Percentiles rank a stretch among this genome's conserved stretches.
Evolutionary conservation across 2,329 filamentous ascomycete species (phyloP).

Genomic region (Diaporthe aspalathi): DNA sequence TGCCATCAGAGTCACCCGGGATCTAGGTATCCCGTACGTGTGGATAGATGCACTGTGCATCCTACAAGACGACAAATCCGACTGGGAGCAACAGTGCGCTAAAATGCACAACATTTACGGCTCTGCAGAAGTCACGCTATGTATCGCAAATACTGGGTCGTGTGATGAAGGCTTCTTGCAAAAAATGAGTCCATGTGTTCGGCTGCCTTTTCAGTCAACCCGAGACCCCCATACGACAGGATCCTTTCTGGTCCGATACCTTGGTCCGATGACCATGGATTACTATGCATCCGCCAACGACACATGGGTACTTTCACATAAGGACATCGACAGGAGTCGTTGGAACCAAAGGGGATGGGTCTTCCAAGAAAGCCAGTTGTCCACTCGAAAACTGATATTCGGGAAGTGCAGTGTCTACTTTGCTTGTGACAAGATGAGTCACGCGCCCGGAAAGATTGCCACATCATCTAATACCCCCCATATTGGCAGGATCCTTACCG

Average conservation of each 20-base stretch:
- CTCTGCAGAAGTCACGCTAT: not conserved
- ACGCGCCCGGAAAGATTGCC: not conserved
- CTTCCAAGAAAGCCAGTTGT: not conserved
- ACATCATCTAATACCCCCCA: not conserved
- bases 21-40: not conserved
- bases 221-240: not conserved
- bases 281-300: not conserved
- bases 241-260: not conserved
- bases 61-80: not conserved
- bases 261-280: too few relatives aligned
- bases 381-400: not conserved
- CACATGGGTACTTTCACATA: not conserved
- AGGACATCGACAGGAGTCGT: fast-evolving
- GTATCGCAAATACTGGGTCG: not conserved
- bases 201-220: not conserved
- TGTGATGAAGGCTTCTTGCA: not conserved
- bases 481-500: not conserved
- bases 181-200: not conserved
- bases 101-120: not conserved
- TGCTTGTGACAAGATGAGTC: not conserved
- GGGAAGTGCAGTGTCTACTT: not conserved
- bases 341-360: not conserved
- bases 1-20: not conserved
- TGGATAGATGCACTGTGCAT: not conserved
- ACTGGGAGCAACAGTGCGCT: not conserved